phyloP scores from a whole-genome alignment of 2,329 filamentous ascomycete species.

The Rhynchosporium graminicola region DNA sequence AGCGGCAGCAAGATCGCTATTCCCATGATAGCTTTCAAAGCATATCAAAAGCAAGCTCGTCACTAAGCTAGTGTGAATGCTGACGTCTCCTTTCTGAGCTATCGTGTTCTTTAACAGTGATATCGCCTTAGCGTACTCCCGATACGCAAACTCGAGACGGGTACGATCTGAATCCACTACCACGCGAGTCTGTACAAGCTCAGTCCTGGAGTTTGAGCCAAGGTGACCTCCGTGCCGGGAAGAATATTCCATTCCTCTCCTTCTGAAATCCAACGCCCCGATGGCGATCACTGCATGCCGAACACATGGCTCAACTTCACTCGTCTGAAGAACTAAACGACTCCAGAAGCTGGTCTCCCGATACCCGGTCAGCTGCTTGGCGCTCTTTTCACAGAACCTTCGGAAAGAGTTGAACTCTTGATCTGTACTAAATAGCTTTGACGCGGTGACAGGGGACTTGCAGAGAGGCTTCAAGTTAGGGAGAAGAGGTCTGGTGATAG shows the following conservation, averaged over 20 bases:
- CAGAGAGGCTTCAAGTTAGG: background rate
- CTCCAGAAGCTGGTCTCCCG: conserved; percentile 22
- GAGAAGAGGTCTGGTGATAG: background rate
- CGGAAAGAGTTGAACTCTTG: conserved; percentile 26
- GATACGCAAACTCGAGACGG: conserved; percentile 15
- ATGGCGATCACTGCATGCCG: conserved; percentile 26
- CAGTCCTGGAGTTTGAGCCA: too few species aligned
- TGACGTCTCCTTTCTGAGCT: background rate
- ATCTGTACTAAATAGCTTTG: conserved; percentile 15
- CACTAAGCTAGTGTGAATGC: conserved; percentile 11
- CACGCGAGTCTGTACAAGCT: too few species aligned
- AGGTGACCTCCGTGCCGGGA: too few species aligned
- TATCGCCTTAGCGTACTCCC: conserved; percentile 17
- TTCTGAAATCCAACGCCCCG: conserved; percentile 19
- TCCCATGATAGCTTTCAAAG: conserved; percentile 20
- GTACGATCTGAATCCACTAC: too few species aligned
- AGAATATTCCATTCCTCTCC: background rate
- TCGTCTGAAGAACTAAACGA: conserved; percentile 23
- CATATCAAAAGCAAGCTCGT: conserved; percentile 18
- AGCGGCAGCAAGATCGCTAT: conserved; percentile 1
- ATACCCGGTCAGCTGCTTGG: conserved; percentile 18
- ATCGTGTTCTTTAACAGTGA: background rate
- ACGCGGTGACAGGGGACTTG: background rate
- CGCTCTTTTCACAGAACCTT: conserved; percentile 22
- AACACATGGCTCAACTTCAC: conserved; percentile 21